These are phyloP conservation scores for Pichia sp. DNA, from an alignment of 1,139 yeast species.

Conservation along the genomic window DNA sequence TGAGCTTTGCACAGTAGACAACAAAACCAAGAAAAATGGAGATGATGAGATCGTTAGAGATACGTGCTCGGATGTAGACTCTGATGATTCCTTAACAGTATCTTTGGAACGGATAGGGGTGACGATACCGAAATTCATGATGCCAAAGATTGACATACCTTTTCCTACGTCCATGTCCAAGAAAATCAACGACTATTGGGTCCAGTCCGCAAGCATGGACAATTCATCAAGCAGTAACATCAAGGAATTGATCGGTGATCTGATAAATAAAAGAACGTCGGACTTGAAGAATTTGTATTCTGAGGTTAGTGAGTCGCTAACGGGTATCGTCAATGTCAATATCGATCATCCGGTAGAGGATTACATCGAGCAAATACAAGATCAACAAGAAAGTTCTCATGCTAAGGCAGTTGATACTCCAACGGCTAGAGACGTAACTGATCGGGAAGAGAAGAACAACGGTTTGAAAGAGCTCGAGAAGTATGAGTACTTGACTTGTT, in stretches of 20 bases:
- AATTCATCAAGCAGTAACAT: constrained; percentile 12
- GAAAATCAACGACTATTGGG: constrained; percentile 11
- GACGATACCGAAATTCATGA: constrained; percentile 15
- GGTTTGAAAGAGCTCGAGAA: constrained; percentile 15
- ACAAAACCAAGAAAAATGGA: neutral
- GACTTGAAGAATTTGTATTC: constrained; percentile 24
- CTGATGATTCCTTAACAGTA: constrained; percentile 33
- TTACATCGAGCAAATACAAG: constrained; percentile 20
- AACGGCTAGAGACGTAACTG: constrained; percentile 9
- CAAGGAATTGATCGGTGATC: constrained; percentile 9
- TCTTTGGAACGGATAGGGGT: constrained; percentile 47
- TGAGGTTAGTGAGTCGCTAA: constrained; percentile 44
- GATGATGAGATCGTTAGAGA: neutral
- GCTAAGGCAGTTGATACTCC: neutral
- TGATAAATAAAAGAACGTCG: constrained; percentile 14
- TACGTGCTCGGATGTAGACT: neutral
- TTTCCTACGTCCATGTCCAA: constrained; percentile 8
- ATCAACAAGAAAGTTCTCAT: neutral
- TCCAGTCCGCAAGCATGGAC: constrained; percentile 17
- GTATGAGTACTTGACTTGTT: constrained; percentile 33
- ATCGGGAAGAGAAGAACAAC: constrained; percentile 10
- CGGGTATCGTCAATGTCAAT: constrained; percentile 47
- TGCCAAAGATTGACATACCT: constrained; percentile 14
- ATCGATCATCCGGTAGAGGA: constrained; percentile 48
- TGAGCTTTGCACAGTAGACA: neutral